Base-by-base conservation (phyloP, 73 alveolate species). In the Symbiodinium pilosum region DNA sequence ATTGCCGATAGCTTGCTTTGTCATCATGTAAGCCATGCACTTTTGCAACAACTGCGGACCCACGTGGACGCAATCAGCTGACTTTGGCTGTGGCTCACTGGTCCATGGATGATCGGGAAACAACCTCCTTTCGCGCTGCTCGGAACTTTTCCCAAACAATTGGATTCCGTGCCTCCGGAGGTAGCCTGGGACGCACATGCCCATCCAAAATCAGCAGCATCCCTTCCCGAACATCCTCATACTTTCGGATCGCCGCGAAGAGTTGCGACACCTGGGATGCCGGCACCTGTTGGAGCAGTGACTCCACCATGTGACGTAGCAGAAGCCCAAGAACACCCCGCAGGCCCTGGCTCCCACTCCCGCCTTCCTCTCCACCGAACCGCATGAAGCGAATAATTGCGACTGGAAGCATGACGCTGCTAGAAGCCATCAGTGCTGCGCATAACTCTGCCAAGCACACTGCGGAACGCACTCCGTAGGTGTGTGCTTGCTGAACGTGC, bases 401-500 rank as follows among this genome's bases (percentile, higher is more conserved):
- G 54, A 93, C 20, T 26, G 98, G 93, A 47, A 93, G 84, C 43
- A 51, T 59, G 43, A 81, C 98, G 38, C 91, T 69, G 85, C 47
- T 38, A 44, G 98, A 93, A 36, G 38, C 51, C 83, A 93, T 93
- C 98, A 93, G 3, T 4, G 98, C 64, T 14, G 98, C 98, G 38
- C 92, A 93, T 2, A 93, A 68, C 93, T 93, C 98, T 24, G 98
- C 98, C 92, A 93, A 77, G 86, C 92, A 77, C 42, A 93, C 98
- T 1, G 92, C 92, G 9, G 98, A 86, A 4, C 98, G 98, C 39
- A 93, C 91, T 36, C 98, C 98, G 34, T 93, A 93, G 98, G 91
- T 93, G 73, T 93, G 98, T 9, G 98, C 98, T 52, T 93, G 98
- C 89, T 93, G 98, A 14, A 93, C 51, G 52, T 93, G 98, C 42